Evolutionary conservation across 352 stramenopile genomes (phyloP).

Genomic region (Globisporangium iwayamae): DNA sequence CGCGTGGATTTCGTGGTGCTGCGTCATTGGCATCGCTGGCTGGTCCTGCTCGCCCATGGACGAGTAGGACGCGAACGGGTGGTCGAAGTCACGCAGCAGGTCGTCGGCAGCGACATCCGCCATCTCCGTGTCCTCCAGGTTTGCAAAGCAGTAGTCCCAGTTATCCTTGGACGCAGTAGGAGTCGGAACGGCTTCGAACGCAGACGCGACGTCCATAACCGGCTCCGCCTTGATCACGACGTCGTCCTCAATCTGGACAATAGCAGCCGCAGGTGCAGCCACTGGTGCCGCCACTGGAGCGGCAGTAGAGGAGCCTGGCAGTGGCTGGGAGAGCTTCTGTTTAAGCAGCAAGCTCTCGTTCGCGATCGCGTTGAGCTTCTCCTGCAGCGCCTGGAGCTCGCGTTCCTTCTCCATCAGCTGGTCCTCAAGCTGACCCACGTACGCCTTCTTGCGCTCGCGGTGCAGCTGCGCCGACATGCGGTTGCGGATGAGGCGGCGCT

Average conservation of each 20-base stretch:
- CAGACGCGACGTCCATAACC: constrained; percentile 14
- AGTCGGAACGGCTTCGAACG: constrained; percentile 26
- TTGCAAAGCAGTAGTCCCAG: constrained; percentile 57
- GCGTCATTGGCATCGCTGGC: constrained; percentile 15
- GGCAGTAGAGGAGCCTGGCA: neutral
- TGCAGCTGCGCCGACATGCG: constrained; percentile 88
- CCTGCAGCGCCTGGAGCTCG: constrained; percentile 69
- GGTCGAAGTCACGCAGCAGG: constrained; percentile 70
- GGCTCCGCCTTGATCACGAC: constrained; percentile 68
- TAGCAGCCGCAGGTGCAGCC: neutral
- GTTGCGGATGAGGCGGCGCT: constrained; percentile 83
- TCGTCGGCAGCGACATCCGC: constrained; percentile 57
- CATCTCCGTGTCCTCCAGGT: constrained; percentile 55
- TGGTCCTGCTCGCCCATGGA: constrained; percentile 20
- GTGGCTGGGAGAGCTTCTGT: constrained; percentile 28
- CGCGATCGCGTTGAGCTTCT: constrained; percentile 70
- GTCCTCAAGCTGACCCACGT: constrained; percentile 83
- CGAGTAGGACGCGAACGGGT: constrained; percentile 43
- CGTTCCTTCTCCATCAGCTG: constrained; percentile 79
- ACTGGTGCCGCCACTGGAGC: constrained; percentile 3
- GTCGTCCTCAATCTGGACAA: constrained; percentile 18
- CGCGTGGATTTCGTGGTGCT: constrained; percentile 72
- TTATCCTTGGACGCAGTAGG: constrained; percentile 23
- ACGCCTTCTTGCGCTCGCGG: constrained; percentile 86
- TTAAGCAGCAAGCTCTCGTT: constrained; percentile 63